A percentile compares a stretch with the other conserved stretches of the same genome.
These are phyloP conservation scores for Pterocarpus macrocarpus DNA, from an alignment of 306 rosid genomes.

Conservation along the genomic window DNA sequence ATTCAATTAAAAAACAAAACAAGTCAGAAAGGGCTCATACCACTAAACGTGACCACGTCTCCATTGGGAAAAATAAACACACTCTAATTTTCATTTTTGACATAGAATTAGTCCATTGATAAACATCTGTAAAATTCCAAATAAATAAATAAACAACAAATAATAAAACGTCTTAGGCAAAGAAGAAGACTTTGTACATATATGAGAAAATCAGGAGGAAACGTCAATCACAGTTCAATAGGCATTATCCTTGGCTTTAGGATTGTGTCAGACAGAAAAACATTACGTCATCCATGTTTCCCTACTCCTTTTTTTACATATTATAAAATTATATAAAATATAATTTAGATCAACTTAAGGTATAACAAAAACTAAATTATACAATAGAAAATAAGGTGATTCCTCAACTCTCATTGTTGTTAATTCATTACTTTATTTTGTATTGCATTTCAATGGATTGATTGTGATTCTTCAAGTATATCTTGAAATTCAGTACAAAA, in stretches of 20 bases:
- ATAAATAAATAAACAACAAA: background rate
- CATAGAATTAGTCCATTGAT: conserved; percentile 82
- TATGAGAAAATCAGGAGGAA: conserved; percentile 31
- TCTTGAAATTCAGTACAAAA: conserved; percentile 17
- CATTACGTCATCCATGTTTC: background rate
- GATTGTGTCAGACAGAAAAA: conserved; percentile 4
- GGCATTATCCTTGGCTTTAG: conserved; percentile 15
- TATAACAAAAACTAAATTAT: conserved; percentile 18
- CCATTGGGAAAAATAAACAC: conserved; percentile 86
- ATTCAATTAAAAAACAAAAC: conserved; percentile 9
- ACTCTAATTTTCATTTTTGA: conserved; percentile 85
- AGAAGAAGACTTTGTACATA: conserved; percentile 20
- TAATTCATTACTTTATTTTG: conserved; percentile 6
- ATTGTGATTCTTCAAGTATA: conserved; percentile 3
- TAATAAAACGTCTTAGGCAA: conserved; percentile 20
- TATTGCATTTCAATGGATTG: conserved; percentile 26
- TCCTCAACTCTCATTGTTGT: background rate
- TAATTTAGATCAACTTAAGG: conserved; percentile 12
- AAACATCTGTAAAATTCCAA: conserved; percentile 72
- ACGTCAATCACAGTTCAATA: background rate
- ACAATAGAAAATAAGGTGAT: conserved; percentile 14
- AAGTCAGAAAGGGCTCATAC: conserved; percentile 55
- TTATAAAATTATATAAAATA: background rate
- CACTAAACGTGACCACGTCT: conserved; percentile 72
- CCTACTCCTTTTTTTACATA: background rate